Conservation (phyloP, 2,329 filamentous ascomycete species). For the Periconia sp. region DNA sequence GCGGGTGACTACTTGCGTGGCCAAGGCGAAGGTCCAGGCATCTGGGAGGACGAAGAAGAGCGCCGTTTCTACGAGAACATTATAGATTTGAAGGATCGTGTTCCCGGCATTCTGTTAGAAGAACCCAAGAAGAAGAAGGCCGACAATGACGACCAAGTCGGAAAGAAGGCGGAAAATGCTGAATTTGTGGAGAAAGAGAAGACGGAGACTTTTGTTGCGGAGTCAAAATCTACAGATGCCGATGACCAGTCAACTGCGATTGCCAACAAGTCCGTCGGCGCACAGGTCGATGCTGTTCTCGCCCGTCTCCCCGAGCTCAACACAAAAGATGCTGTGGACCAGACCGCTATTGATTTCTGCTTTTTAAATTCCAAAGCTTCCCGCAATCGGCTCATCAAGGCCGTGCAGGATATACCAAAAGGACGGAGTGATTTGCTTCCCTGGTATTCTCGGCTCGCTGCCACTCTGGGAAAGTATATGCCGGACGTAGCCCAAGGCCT, state of each 20-base stretch:
- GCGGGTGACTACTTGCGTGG: conserved; percentile 91
- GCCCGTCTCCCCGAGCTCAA: conserved; percentile 88
- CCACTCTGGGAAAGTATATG: conserved; percentile 92
- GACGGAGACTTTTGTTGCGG: conserved; percentile 50
- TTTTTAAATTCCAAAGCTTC: conserved; percentile 99
- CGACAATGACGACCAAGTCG: conserved; percentile 80
- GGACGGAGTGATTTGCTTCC: conserved; percentile 90
- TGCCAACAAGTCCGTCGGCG: conserved; percentile 95
- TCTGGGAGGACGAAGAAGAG: conserved; percentile 99
- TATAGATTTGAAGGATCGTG: conserved; percentile 92
- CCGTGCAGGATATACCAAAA: conserved; percentile 92
- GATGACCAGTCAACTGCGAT: conserved; percentile 94
- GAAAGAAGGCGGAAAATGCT: conserved; percentile 69
- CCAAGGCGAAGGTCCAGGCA: conserved; percentile 87
- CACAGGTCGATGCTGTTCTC: conserved; percentile 91
- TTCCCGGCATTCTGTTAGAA: conserved; percentile 90
- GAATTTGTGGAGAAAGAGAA: conserved; percentile 44
- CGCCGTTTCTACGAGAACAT: conserved; percentile 97
- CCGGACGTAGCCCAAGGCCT: conserved; percentile 91
- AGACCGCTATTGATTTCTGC: conserved; percentile 94
- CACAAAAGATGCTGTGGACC: conserved; percentile 88
- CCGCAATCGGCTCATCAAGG: conserved; percentile 89
- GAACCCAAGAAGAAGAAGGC: conserved; percentile 93
- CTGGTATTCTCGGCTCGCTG: conserved; percentile 88
- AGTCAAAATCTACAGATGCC: conserved; percentile 60